These are phyloP conservation scores for Apiotrichum porosum DNA, from an alignment of 1,284 basidiomycete species.

Conservation along the genomic window DNA sequence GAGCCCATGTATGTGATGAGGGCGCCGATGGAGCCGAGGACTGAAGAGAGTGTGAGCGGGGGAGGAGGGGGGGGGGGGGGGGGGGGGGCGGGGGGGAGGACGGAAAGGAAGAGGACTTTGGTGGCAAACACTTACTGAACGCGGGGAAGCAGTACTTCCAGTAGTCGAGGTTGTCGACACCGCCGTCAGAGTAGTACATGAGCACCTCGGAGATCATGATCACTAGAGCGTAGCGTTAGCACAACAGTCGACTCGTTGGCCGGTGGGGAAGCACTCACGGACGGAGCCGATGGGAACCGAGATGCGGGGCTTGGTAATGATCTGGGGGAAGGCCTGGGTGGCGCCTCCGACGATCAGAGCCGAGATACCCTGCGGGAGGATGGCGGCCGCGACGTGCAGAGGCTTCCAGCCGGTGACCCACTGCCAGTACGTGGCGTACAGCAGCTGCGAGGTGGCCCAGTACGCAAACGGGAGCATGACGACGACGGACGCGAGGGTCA, in stretches of 20 bases:
- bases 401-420: slow-evolving; percentile 20
- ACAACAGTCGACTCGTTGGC: too few species aligned
- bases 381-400: slow-evolving; percentile 34
- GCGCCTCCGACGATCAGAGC: slow-evolving; percentile 29
- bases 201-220: slow-evolving; percentile 30
- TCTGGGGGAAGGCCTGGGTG: slow-evolving; percentile 23
- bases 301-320: slow-evolving; percentile 30
- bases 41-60: background rate
- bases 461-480: slow-evolving; percentile 28
- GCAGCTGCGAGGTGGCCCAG: slow-evolving; percentile 37
- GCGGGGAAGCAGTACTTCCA: slow-evolving; percentile 41
- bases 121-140: slow-evolving; percentile 14
- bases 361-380: slow-evolving; percentile 38
- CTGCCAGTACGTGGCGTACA: slow-evolving; percentile 32
- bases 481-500: slow-evolving; percentile 25
- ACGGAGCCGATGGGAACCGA: slow-evolving; percentile 18
- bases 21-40: slow-evolving; percentile 22
- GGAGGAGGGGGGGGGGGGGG: too few species aligned
- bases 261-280: background rate
- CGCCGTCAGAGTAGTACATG: slow-evolving; percentile 37
- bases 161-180: slow-evolving; percentile 33
- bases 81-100: background rate
- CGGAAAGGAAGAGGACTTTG: background rate
- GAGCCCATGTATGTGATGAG: slow-evolving; percentile 26
- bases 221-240: too few species aligned